phyloP scores from a whole-genome alignment of 1,139 yeast genomes.

The Saccharomyces hybrid region DNA sequence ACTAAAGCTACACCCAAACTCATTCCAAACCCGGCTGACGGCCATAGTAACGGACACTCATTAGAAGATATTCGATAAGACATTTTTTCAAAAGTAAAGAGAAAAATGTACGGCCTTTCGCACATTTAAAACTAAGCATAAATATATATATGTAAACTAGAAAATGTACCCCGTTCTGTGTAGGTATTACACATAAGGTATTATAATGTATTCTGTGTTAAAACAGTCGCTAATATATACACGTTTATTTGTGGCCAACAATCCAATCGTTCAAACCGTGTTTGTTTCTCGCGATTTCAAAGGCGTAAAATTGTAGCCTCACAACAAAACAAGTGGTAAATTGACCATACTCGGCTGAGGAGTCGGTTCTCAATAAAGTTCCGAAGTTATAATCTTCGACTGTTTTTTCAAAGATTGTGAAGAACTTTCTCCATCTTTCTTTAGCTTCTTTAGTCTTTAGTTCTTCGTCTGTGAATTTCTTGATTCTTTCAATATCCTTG shows the following conservation, averaged over 20 bases:
- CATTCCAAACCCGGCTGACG: slow-evolving; percentile 10
- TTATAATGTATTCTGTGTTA: background rate
- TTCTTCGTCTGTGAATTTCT: slow-evolving; percentile 60
- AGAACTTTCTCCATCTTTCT: slow-evolving; percentile 83
- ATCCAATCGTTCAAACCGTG: slow-evolving; percentile 92
- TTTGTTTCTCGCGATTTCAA: slow-evolving; percentile 90
- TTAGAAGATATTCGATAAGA: background rate
- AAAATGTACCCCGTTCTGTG: background rate
- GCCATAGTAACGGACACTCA: slow-evolving; percentile 12
- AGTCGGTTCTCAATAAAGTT: slow-evolving; percentile 69
- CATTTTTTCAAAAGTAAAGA: background rate
- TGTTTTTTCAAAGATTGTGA: slow-evolving; percentile 69
- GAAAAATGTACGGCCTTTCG: background rate
- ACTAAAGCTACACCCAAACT: slow-evolving; percentile 10
- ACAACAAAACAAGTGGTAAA: slow-evolving; percentile 83
- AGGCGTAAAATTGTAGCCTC: slow-evolving; percentile 87
- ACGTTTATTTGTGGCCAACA: slow-evolving; percentile 12
- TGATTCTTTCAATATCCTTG: slow-evolving; percentile 47
- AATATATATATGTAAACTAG: background rate
- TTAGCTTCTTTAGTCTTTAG: slow-evolving; percentile 78
- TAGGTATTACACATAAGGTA: background rate
- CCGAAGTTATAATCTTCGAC: slow-evolving; percentile 93
- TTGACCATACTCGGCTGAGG: slow-evolving; percentile 70
- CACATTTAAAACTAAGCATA: background rate
- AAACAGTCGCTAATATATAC: background rate